Conservation (phyloP, 2,329 filamentous ascomycete species). For the Colletotrichum simmondsii region DNA sequence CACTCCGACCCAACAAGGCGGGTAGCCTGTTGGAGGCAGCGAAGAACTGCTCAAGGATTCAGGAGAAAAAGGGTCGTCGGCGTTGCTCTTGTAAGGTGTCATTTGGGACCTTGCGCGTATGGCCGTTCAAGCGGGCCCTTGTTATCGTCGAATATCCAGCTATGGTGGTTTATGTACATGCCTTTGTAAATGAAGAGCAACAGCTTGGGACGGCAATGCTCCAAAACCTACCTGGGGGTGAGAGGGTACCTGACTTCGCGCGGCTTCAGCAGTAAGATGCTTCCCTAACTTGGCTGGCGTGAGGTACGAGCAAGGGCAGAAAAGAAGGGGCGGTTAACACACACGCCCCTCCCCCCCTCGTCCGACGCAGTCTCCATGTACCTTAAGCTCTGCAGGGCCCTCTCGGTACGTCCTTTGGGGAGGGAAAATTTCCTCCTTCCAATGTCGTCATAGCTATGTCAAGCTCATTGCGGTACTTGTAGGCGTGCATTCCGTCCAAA, state of each 20-base stretch:
- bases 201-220: not conserved
- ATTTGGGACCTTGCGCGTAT: not conserved
- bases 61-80: no score
- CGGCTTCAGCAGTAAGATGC: not conserved
- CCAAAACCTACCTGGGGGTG: not conserved
- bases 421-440: constrained; percentile 20
- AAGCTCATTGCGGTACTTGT: constrained; percentile 2
- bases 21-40: not conserved
- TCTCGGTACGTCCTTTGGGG: constrained; percentile 7
- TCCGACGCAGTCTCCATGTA: constrained; percentile 8
- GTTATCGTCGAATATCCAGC: not conserved
- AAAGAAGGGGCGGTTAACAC: not conserved
- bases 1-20: not conserved
- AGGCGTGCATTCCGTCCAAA: not conserved
- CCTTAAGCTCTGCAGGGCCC: constrained; percentile 23
- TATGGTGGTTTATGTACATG: not conserved
- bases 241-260: constrained; percentile 5
- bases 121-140: no score
- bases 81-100: not conserved
- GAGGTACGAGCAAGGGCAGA: not conserved
- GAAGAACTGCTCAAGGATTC: not conserved
- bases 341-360: not conserved
- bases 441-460: constrained; percentile 32
- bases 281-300: not conserved
- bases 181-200: not conserved